Percentiles rank a stretch among this genome's conserved stretches.
Evolutionary conservation across 495 filamentous ascomycete genomes (phyloP).

Genomic region (Hypoxylon fragiforme): DNA sequence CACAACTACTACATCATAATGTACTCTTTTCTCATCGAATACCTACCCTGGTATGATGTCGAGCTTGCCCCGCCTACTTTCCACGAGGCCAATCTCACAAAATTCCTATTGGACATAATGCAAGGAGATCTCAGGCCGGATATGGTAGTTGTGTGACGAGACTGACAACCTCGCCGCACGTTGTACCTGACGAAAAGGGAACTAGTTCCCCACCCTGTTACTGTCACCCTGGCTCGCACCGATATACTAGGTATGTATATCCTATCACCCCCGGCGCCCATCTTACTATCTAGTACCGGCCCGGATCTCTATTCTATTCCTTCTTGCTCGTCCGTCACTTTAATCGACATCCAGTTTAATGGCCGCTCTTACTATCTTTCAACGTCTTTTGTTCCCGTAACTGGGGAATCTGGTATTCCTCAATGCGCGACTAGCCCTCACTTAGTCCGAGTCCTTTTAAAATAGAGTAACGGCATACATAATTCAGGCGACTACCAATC

Average conservation of each 20-base stretch:
- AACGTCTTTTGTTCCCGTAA: slow-evolving; percentile 37
- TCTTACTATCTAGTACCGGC: slow-evolving; percentile 22
- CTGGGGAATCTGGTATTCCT: slow-evolving; percentile 54
- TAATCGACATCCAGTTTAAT: slow-evolving; percentile 37
- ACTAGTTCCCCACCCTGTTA: slow-evolving; percentile 26
- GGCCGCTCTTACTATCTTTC: slow-evolving; percentile 33
- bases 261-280: slow-evolving; percentile 16
- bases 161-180: slow-evolving; percentile 28
- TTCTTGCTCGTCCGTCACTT: slow-evolving; percentile 14
- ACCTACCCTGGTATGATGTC: slow-evolving; percentile 14
- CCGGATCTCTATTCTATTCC: slow-evolving; percentile 22
- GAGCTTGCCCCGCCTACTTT: slow-evolving; percentile 26
- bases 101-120: slow-evolving; percentile 31
- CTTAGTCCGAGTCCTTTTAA: too few species aligned
- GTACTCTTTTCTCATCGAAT: too few species aligned
- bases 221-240: slow-evolving; percentile 19
- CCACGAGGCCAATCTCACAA: slow-evolving; percentile 36
- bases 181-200: slow-evolving; percentile 32
- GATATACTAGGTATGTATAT: slow-evolving; percentile 31
- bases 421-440: slow-evolving; percentile 25
- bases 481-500: not conserved
- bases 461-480: slow-evolving; percentile 10
- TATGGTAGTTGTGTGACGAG: slow-evolving; percentile 35
- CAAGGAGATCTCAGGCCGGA: slow-evolving; percentile 30
- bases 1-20: too few species aligned